Conservation (phyloP, 164 flowering plant genomes). For the Protea cynaroides region DNA sequence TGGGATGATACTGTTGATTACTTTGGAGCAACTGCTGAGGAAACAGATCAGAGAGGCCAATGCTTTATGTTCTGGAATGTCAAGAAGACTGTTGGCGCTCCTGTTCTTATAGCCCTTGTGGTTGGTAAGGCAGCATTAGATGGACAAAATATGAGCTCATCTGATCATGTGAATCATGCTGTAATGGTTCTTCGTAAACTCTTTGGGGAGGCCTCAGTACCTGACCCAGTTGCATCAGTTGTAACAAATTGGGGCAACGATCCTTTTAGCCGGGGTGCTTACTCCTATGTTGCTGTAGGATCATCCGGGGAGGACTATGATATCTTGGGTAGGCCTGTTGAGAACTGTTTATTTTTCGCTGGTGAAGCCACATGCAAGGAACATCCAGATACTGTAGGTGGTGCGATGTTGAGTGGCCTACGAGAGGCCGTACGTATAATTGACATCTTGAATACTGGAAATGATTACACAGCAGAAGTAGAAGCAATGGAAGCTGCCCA, state of each 20-base stretch:
- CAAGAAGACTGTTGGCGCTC: conserved; percentile 89
- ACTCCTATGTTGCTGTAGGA: conserved; percentile 96
- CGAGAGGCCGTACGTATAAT: conserved; percentile 97
- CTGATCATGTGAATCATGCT: conserved; percentile 82
- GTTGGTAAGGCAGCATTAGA: conserved; percentile 95
- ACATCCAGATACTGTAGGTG: conserved; percentile 99
- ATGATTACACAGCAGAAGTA: conserved; percentile 80
- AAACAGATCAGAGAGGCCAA: conserved; percentile 66
- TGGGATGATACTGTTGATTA: conserved; percentile 98
- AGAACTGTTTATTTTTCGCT: conserved; percentile 92
- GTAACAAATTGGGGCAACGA: conserved; percentile 98
- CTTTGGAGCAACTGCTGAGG: conserved; percentile 98
- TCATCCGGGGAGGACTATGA: conserved; percentile 99
- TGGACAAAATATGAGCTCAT: conserved; percentile 50
- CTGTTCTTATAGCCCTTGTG: conserved; percentile 88
- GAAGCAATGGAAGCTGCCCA: conserved; percentile 79
- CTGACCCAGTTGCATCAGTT: conserved; percentile 88
- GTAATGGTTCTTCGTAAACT: conserved; percentile 74
- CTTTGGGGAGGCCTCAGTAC: conserved; percentile 75
- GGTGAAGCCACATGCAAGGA: conserved; percentile 99
- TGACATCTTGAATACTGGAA: conserved; percentile 68
- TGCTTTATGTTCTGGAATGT: conserved; percentile 99
- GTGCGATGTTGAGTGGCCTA: conserved; percentile 99
- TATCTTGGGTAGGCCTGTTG: conserved; percentile 81
- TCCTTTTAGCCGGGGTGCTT: conserved; percentile 94